Evolutionary conservation across 2,329 filamentous ascomycete species (phyloP).

Genomic region (Apiospora saccharicola): DNA sequence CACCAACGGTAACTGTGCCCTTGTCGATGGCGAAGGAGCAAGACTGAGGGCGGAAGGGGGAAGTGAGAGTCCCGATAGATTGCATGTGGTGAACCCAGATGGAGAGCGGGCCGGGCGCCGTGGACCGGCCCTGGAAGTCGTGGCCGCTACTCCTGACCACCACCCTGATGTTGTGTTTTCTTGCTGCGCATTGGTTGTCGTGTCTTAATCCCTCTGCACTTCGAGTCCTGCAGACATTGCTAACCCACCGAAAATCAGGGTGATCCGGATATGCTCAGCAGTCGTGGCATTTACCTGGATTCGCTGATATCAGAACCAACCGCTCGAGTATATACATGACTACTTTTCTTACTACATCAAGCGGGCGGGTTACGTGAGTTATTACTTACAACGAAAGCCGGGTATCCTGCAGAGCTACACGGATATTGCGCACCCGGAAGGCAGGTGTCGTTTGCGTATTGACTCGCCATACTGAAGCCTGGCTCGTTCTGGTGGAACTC

Average conservation of each 20-base stretch:
- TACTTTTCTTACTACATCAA: neutral
- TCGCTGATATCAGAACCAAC: neutral
- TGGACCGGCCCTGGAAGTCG: conserved; percentile 54
- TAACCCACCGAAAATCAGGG: conserved; percentile 52
- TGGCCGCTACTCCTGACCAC: conserved; percentile 54
- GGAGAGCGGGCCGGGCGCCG: conserved; percentile 58
- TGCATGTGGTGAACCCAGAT: conserved; percentile 62
- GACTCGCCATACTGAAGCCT: conserved; percentile 47
- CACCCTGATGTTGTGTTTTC: conserved; percentile 51
- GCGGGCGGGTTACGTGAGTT: neutral
- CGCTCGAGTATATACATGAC: neutral
- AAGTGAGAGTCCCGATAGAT: conserved; percentile 44
- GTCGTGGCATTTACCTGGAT: conserved; percentile 50
- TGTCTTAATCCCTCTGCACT: neutral
- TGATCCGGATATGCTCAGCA: conserved; percentile 43
- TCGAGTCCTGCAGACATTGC: neutral
- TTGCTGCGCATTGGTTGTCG: conserved; percentile 34
- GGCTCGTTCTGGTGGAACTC: conserved; percentile 48
- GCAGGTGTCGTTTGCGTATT: conserved; percentile 59
- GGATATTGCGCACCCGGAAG: conserved; percentile 48
- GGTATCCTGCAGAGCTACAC: conserved; percentile 49
- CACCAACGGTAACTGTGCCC: conserved; percentile 59
- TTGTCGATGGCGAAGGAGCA: conserved; percentile 51
- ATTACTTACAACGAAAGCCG: conserved; percentile 32
- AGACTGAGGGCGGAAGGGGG: conserved; percentile 50